These are phyloP conservation scores for Astathelohania contejeani DNA, from an alignment of 371 early-diverging fungal species.

Conservation along the genomic window DNA sequence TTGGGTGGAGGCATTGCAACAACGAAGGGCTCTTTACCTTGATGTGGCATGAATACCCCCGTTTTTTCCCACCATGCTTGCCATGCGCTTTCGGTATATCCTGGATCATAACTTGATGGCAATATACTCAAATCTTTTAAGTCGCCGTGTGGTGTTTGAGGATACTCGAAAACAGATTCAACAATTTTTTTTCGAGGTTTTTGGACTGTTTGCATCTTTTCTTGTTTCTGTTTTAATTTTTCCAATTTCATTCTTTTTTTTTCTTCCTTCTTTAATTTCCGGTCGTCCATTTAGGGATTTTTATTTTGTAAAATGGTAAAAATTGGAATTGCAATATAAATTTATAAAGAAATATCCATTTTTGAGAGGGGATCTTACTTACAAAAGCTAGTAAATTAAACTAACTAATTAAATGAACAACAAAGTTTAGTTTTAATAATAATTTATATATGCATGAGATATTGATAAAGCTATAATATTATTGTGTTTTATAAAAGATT, in stretches of 20 bases:
- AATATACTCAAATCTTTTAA: not conserved
- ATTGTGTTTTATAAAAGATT: too few species aligned
- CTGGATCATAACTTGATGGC: conserved; percentile 64
- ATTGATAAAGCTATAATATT: too few species aligned
- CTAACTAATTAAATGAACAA: too few species aligned
- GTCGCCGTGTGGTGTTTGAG: not conserved
- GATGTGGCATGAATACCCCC: conserved; percentile 70
- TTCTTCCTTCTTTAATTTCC: not conserved
- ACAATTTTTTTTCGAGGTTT: not conserved
- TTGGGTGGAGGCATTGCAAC: conserved; percentile 95
- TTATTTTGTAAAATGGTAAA: too few species aligned
- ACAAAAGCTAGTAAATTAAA: too few species aligned
- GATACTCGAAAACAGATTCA: not conserved
- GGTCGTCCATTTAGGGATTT: too few species aligned
- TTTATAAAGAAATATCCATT: too few species aligned
- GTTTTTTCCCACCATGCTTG: conserved; percentile 79
- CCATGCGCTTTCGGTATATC: conserved; percentile 83
- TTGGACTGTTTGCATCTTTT: not conserved
- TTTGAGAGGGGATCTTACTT: too few species aligned
- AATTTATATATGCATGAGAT: too few species aligned
- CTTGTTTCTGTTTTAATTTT: not conserved
- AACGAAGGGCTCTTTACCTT: conserved; percentile 59
- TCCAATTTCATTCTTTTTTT: not conserved
- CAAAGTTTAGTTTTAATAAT: too few species aligned
- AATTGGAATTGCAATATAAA: too few species aligned